Base-by-base conservation (phyloP, 495 filamentous ascomycete genomes). In the Aspergillus saccharolyticus region DNA sequence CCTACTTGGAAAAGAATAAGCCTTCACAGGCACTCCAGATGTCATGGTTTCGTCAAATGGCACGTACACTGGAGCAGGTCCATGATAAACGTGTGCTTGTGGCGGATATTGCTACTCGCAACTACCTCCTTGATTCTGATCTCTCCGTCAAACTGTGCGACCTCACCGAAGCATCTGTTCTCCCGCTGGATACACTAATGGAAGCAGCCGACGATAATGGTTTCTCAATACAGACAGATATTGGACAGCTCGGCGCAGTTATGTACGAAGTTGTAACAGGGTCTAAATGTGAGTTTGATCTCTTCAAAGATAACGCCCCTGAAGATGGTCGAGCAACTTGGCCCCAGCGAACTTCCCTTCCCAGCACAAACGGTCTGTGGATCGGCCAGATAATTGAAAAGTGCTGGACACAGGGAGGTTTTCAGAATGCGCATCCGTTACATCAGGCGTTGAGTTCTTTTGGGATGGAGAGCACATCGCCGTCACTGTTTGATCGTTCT, bases 261-360 rank as follows among this genome's bases (percentile, higher is more conserved):
- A 69, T 71, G 39, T 71, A 69, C 55, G 64, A 70, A 57, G 48
- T 71, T 53, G 53, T 63, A 18, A 66, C 68, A 19, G 63, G 65
- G 20, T 47, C 43, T 1, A 62, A 61, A 44, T 66, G 60, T 58
- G 55, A 66, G 30, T 51, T 73, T 45, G 57, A 71, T 57, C 63
- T 71, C n/a, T 69, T 54, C 53, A 62, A 56, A 54, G 43, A 68
- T 51, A 64, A 63, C 56, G 39, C 52, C 62, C 52, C 55, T 16
- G 55, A 53, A 2, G 61, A 63, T 50, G 64, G 62, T 30, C 49
- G 58, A 58, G 66, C 60, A 47, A 18, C 50, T 47, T 65, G 54
- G 61, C 62, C 64, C 16, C 45, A 62, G 57, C 63, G 67, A 42
- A 33, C 53, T 19, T 54, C 33, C 28, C 58, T n/a, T n/a, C n/a